These are phyloP conservation scores for Yamadazyma songkhlaensis DNA, from an alignment of 1,139 yeast genomes.

Conservation along the genomic window DNA sequence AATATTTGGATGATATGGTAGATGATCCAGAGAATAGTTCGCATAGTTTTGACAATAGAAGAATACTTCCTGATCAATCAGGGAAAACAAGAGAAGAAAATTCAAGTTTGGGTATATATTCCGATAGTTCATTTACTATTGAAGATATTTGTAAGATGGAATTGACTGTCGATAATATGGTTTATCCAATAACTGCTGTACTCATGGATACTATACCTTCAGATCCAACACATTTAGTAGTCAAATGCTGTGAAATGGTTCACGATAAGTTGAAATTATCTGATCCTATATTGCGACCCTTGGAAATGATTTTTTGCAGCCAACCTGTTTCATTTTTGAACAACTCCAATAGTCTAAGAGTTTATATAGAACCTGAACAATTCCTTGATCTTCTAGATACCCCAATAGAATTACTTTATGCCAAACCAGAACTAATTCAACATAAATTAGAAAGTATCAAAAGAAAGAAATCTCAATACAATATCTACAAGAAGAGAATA, in stretches of 20 bases:
- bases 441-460: not conserved
- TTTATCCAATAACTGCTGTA: slow-evolving; percentile 18
- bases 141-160: slow-evolving; percentile 5
- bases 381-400: slow-evolving; percentile 15
- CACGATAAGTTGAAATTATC: slow-evolving; percentile 8
- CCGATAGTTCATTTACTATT: slow-evolving; percentile 1
- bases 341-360: slow-evolving; percentile 16
- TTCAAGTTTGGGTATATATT: too few relatives aligned
- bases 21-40: not conserved
- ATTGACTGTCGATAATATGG: slow-evolving; percentile 11
- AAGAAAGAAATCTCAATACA: not conserved
- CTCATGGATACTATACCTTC: slow-evolving; percentile 22
- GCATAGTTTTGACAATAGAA: too few relatives aligned
- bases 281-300: slow-evolving; percentile 23
- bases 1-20: slow-evolving; percentile 14
- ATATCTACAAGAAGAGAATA: slow-evolving; percentile 13
- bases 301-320: slow-evolving; percentile 21
- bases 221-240: slow-evolving; percentile 23
- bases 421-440: slow-evolving; percentile 7
- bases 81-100: not conserved
- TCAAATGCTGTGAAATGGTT: slow-evolving; percentile 19
- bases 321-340: slow-evolving; percentile 9
- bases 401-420: slow-evolving; percentile 22
- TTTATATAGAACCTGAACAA: slow-evolving; percentile 17
- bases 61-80: too few relatives aligned